A percentile compares a stretch with the other conserved stretches of the same genome.
Evolutionary conservation across 2,329 filamentous ascomycete species (phyloP).

Genomic region (Pyrenophora graminea): DNA sequence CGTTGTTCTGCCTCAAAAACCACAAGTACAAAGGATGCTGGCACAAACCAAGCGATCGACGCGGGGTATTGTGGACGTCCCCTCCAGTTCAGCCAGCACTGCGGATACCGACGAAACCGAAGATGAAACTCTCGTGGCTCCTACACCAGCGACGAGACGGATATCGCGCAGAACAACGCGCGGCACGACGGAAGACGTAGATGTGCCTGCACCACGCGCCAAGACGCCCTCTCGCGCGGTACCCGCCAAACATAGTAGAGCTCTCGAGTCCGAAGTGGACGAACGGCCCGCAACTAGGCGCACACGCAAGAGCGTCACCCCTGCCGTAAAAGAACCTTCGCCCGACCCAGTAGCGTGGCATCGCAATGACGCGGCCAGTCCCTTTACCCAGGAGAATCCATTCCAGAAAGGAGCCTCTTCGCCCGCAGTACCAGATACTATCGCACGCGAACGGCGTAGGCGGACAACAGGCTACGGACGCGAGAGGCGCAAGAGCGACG

Average conservation of each 20-base stretch:
- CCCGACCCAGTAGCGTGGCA: slow-evolving; percentile 56
- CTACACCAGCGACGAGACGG: slow-evolving; percentile 43
- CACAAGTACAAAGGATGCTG: slow-evolving; percentile 73
- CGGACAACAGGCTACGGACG: slow-evolving; percentile 55
- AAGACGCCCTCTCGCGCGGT: slow-evolving; percentile 45
- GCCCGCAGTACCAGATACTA: slow-evolving; percentile 52
- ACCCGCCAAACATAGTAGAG: slow-evolving; percentile 51
- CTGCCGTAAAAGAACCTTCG: slow-evolving; percentile 51
- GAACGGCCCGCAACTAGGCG: slow-evolving; percentile 42
- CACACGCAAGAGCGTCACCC: slow-evolving; percentile 46
- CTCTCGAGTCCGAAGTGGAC: slow-evolving; percentile 42
- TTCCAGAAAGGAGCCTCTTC: slow-evolving; percentile 82
- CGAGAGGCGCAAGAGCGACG: slow-evolving; percentile 51
- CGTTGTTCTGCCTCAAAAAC: slow-evolving; percentile 76
- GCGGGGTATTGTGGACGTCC: slow-evolving; percentile 74
- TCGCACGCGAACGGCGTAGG: slow-evolving; percentile 54
- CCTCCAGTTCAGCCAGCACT: slow-evolving; percentile 67
- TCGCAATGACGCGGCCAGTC: slow-evolving; percentile 58
- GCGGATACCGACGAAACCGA: slow-evolving; percentile 60
- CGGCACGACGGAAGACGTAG: slow-evolving; percentile 48
- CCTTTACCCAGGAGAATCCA: slow-evolving; percentile 88
- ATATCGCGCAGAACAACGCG: slow-evolving; percentile 46
- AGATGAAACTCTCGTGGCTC: slow-evolving; percentile 49
- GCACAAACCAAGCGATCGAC: slow-evolving; percentile 83
- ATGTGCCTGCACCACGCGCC: slow-evolving; percentile 25